These are phyloP conservation scores for Furcasterigmium sp. DNA, from an alignment of 2,329 filamentous ascomycete species.

Conservation along the genomic window DNA sequence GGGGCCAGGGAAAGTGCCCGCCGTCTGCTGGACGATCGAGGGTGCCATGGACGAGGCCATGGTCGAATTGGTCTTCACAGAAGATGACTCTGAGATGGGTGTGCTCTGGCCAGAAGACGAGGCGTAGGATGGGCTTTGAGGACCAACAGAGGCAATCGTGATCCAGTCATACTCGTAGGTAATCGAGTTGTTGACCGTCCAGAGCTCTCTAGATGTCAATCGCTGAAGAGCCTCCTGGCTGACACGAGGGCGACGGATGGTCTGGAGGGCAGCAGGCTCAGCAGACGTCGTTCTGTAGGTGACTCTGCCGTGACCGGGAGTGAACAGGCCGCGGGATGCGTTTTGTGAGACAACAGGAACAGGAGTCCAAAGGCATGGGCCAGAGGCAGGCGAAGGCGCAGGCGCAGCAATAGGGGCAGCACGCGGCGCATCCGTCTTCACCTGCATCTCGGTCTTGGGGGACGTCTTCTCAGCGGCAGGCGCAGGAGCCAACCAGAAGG, in stretches of 20 bases:
- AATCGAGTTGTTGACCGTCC: conserved; percentile 15
- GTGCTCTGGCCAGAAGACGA: conserved; percentile 3
- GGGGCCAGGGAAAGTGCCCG: background rate
- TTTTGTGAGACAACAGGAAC: no score
- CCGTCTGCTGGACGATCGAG: background rate
- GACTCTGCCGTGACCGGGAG: conserved; percentile 12
- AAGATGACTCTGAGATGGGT: background rate
- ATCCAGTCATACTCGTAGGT: conserved; percentile 15
- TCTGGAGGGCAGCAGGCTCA: background rate
- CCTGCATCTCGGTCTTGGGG: no score
- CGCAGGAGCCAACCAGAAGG: background rate
- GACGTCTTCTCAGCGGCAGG: no score
- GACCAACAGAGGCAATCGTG: background rate
- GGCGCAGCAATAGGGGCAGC: no score
- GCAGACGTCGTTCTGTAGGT: background rate
- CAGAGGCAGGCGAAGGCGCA: no score
- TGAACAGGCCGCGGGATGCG: conserved; percentile 8
- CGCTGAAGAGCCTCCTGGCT: conserved; percentile 19
- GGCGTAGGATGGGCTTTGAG: conserved; percentile 3
- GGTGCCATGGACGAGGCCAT: background rate
- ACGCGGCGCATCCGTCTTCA: no score
- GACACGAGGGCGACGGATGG: conserved; percentile 16
- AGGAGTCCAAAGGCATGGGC: background rate
- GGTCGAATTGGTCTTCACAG: background rate
- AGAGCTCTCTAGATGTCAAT: conserved; percentile 27